Evolutionary conservation across 306 rosid species (phyloP), one percentile per base, ranked within the genome.

Genomic region (Cicer yamashitae): DNA sequence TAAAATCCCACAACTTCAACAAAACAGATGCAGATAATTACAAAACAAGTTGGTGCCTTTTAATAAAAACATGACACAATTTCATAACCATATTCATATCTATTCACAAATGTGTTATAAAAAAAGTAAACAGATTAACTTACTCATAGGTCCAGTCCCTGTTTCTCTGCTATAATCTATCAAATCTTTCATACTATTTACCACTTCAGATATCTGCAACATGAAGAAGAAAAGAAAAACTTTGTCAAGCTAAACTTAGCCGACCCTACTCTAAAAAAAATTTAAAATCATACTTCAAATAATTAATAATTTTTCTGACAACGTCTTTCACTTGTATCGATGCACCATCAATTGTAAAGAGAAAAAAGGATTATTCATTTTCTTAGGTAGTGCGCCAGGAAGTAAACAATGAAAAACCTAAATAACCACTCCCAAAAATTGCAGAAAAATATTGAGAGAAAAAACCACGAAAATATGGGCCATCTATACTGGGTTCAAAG

Each of bases 161-260:
- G 91, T 86, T 82, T 90, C 91, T 84, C 91, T 85, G 86, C 98
- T 94, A 85, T 91, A 94, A 90, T 94, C 98, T 78, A 94, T 94
- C 88, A 94, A 81, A 87, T 94, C 98, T 78, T 94, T 94, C 97
- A 94, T 91, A 79, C 96, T 90, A 86, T 94, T 94, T 61, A 91
- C 98, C 72, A 91, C 98, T 85, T 94, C 97, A 4, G 98, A 91
- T 82, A 94, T 94, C 97, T 91, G 92, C 85, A 83, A 56, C 67
- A 58, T 58, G 43, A 14, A 40, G 17, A 43, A 53, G 51, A 34
- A 70, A 25, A 34, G 3, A 25, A 43, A 22, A 43, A 41, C 47
- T 1, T 1, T 37, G 37, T 44, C 51, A 18, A 20, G 18, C 46
- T 66, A 66, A 66, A 13, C 3, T 43, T 53, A 7, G 18, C 18